A percentile compares a stretch with the other conserved stretches of the same genome.
phyloP scores from a whole-genome alignment of 1,284 basidiomycete species.

The Gomphus sp. region DNA sequence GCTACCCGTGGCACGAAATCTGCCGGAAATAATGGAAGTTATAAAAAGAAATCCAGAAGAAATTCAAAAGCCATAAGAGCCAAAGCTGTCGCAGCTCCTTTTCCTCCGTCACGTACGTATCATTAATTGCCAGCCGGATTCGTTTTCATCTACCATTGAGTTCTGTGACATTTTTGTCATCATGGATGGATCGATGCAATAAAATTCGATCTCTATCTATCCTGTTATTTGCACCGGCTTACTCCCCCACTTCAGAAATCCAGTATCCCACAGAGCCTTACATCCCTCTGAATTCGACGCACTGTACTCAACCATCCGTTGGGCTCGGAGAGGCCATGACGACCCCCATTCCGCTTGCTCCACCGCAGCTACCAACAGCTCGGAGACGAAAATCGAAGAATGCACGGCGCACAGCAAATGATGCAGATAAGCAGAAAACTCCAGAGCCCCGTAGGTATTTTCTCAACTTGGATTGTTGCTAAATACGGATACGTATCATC shows the following conservation, averaged over 20 bases:
- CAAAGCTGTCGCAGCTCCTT: neutral
- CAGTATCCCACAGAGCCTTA: conserved; percentile 4
- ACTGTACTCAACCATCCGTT: neutral
- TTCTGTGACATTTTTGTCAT: neutral
- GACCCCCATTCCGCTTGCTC: neutral
- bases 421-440: neutral
- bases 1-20: neutral
- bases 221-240: neutral
- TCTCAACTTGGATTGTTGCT: neutral
- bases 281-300: neutral
- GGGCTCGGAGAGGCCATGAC: conserved; percentile 3
- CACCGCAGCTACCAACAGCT: neutral
- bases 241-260: neutral
- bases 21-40: neutral
- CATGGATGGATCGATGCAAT: neutral
- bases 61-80: neutral
- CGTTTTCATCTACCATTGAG: neutral
- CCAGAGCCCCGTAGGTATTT: neutral
- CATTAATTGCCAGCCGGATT: neutral
- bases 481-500: neutral
- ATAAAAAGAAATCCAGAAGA: neutral
- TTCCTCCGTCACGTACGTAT: conserved; percentile 6
- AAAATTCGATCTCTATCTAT: neutral
- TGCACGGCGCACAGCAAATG: neutral
- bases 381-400: neutral